Base-by-base conservation (phyloP, 768 basidiomycete genomes). In the Leucocoprinus sp. region DNA sequence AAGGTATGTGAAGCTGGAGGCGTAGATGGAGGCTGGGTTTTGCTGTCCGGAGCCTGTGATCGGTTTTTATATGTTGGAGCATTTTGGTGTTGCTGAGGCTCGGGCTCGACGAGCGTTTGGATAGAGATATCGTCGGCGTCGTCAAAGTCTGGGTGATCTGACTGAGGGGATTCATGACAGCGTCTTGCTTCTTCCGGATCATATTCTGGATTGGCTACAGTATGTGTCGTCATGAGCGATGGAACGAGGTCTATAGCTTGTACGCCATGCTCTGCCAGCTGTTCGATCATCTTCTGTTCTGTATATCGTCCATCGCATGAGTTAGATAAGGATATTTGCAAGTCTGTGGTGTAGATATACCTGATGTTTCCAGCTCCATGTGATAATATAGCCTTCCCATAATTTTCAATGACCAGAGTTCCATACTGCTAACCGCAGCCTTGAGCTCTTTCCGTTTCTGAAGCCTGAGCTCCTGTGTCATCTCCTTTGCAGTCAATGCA, bases 241-340 rank as follows among this genome's bases (percentile, higher is more conserved):
- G 96, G 95, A 0, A 91, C 88, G 36, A 99, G 84, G 65, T 99
- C 96, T 51, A 70, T 68, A 7, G 95, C 78, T 35, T 82, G 75
- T 7, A 99, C 91, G 11, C 96, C 96, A 60, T 99, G 96, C 50
- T 81, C 70, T 1, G 82, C 84, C 18, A 99, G 78, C 52, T 80
- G 84, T 58, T 99, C 93, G 37, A 99, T 95, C 96, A 99, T 99
- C 70, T 89, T 91, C 78, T 99, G 96, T 60, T 99, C 96, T 98
- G 64, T 54, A 4, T 7, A n/a, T 12, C 31, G 31, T n/a, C 31
- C 31, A 31, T 31, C 31, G 24, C 23, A 26, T 14, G n/a, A 26
- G 24, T 41, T 22, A 39, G 37, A 23, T 26, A 39, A 26, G 39
- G n/a, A 7, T 15, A n/a, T n/a, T n/a, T 7, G 12, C 24, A 2